Base-by-base conservation (phyloP, 2,329 filamentous ascomycete species). In the Alternaria panax region DNA sequence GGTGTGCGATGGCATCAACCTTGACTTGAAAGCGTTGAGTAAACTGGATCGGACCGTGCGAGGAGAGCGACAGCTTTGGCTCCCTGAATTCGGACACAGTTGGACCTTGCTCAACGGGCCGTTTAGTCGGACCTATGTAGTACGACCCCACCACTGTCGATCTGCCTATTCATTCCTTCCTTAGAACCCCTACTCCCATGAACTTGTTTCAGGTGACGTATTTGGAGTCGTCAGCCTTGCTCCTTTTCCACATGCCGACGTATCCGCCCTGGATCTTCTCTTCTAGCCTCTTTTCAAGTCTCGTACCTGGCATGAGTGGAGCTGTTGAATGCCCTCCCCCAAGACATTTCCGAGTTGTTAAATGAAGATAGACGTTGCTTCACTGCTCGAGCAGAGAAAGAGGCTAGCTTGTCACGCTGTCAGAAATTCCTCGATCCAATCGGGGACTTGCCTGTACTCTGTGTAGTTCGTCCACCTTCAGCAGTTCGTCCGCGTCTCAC, bases 301-400 rank as follows among this genome's bases (percentile, higher is more conserved):
- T 11, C 30, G 45, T 48, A 22, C 45, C 45, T 48, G 45, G 30
- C 45, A 48, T 24, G 16, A 48, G 28, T n/a, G 30, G 28, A 25
- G 45, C 32, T 34, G 20, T 36, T 48, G 20, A n/a, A n/a, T 4
- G 16, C 16, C 14, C 12, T 38, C 51, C 41, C 22, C 51, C 12
- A 54, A 20, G 30, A 36, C 38, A n/a, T 7, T 45, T 14, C 30
- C 14, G 22, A 14, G 28, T 34, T 25, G n/a, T 45, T 18, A 47
- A 47, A 54, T 54, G 51, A 54, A 14, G 51, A 54, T 54, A 36
- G 51, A 28, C 51, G 30, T 40, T 54, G 20, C 18, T 14, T 47
- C 22, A 47, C 42, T 54, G 22, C 42, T 22, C 14, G 16, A 20
- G 7, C 24, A 20, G 18, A 12, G 6, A 28, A 47, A 27, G 22